Evolutionary conservation across 176 grass and related monocot genomes (phyloP).

Genomic region (Musa beccarii): DNA sequence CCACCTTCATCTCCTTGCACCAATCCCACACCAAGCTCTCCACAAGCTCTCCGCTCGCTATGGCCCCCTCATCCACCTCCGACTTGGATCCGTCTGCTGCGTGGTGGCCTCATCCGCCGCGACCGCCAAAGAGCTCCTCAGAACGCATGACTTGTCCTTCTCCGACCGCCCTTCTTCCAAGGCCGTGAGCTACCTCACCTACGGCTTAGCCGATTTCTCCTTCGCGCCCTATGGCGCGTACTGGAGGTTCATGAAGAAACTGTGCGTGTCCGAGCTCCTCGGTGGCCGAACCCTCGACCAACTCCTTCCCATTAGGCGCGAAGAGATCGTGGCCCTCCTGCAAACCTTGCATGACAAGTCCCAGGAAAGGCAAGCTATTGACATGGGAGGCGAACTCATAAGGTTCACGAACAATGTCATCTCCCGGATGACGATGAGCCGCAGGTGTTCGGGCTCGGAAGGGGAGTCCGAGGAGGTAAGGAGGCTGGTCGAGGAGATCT

Average conservation of each 20-base stretch:
- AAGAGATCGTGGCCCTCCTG: constrained; percentile 25
- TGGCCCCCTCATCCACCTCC: constrained; percentile 40
- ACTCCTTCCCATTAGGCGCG: constrained; percentile 39
- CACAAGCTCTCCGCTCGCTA: constrained; percentile 27
- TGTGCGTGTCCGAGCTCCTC: constrained; percentile 64
- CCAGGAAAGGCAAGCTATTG: neutral
- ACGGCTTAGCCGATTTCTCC: constrained; percentile 39
- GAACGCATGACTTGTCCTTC: constrained; percentile 37
- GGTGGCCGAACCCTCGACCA: constrained; percentile 55
- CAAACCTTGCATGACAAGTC: neutral
- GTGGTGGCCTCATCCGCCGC: constrained; percentile 36
- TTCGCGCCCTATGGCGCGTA: constrained; percentile 59
- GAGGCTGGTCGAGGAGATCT: constrained; percentile 44
- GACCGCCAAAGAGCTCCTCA: constrained; percentile 34
- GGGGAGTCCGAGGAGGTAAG: constrained; percentile 25
- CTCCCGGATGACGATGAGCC: constrained; percentile 32
- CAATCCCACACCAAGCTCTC: constrained; percentile 46
- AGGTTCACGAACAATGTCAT: constrained; percentile 6
- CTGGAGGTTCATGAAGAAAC: constrained; percentile 75
- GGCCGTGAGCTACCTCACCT: constrained; percentile 40
- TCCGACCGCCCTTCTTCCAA: constrained; percentile 45
- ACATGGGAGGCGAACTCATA: constrained; percentile 46
- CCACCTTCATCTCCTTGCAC: constrained; percentile 57
- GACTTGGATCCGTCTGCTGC: constrained; percentile 36
- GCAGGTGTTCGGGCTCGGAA: constrained; percentile 32